Evolutionary conservation across 805 yeast genomes (phyloP), one percentile per base, ranked within the genome.

Genomic region (Starmerella roubikii): DNA sequence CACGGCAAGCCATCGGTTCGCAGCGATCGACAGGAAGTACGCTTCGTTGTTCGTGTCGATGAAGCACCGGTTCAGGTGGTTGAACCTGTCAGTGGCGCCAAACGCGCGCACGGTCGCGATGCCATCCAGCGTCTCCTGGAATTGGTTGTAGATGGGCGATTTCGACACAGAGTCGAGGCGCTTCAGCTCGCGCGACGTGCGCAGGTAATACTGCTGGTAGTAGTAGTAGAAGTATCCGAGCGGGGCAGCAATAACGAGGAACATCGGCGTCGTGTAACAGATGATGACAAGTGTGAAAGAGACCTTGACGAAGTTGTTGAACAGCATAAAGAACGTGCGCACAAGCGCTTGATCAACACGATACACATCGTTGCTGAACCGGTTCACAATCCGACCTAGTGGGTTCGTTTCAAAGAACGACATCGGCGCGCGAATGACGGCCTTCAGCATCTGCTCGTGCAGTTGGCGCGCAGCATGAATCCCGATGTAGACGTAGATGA

Each of bases 1-100:
- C 10, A 84, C 94, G 9, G 97, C 95, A 45, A 91, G 71, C 99
- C 99, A 91, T 64, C 99, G 75, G 59, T 93, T 91, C 11, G 95
- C 86, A 56, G 82, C 79, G 41, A 85, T 75, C 10, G 94, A 71
- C 22, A 96, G 95, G 66, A 84, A 93, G 54, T 73, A 84, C 0
- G 97, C 97, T 51, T 80, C 71, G 79, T 88, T 74, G 57, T 91
- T 88, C 52, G 71, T 72, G 55, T 91, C 97, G 52, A 86, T 71
- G 46, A 49, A 77, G 55, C 40, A 44, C 45, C 61, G 44, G 54
- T 77, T 78, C 41, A 72, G 65, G 34, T 64, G 52, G 57, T 69
- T 61, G 58, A 84, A 85, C 41, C 93, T 65, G 4, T 63, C 66
- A 21, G 58, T 58, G 47, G 83, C 93, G n/a, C 67, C 63, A 52